These are phyloP conservation scores for Breviolum minutum DNA, from an alignment of 73 alveolate genomes.

Conservation along the genomic window DNA sequence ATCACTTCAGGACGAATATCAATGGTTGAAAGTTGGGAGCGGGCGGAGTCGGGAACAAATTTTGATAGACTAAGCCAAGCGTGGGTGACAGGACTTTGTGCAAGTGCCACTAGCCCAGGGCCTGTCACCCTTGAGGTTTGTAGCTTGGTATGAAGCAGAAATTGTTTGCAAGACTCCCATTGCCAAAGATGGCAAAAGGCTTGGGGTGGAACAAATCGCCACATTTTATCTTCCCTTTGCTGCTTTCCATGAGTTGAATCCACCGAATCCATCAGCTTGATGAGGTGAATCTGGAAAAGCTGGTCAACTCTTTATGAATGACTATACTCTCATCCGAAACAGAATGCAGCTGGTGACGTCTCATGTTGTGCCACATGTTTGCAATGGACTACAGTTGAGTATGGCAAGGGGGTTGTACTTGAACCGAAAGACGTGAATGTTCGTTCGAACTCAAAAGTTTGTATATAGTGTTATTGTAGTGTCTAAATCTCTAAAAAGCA, in stretches of 20 bases:
- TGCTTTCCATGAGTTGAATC: no score
- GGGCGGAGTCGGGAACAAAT: not conserved
- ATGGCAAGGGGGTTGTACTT: not conserved
- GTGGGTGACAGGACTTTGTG: constrained; percentile 36
- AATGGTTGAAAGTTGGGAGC: not conserved
- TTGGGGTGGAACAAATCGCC: not conserved
- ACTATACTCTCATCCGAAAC: constrained; percentile 69
- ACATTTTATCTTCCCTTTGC: no score
- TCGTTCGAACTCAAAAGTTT: not conserved
- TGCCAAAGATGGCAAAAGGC: not conserved
- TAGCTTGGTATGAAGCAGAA: not conserved
- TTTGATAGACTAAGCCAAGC: not conserved
- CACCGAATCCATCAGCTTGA: not conserved
- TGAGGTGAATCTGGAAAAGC: constrained; percentile 23
- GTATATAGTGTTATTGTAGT: not conserved
- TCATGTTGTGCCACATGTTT: not conserved
- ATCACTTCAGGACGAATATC: not conserved
- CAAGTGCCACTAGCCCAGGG: constrained; percentile 41
- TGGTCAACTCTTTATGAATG: constrained; percentile 36
- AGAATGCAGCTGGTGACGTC: constrained; percentile 22
- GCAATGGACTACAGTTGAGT: not conserved
- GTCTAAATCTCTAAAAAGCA: not conserved
- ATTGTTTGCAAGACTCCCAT: not conserved
- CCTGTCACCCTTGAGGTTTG: constrained; percentile 35
- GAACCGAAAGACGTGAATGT: no score